Evolutionary conservation across 805 yeast species (phyloP).

Genomic region (Lachancea mirantina): DNA sequence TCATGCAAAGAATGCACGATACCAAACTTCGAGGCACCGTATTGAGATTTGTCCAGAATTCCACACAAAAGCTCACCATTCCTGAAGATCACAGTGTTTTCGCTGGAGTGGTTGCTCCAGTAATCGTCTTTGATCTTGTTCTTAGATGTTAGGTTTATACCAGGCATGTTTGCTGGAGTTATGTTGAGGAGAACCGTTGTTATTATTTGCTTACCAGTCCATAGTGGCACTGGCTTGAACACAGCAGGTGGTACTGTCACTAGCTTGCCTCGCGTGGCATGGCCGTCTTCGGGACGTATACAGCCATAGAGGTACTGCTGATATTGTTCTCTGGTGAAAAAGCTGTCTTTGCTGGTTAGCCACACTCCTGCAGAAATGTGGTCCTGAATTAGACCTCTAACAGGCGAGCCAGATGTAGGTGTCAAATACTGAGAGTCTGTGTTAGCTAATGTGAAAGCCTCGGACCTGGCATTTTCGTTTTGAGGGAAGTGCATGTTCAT

Average conservation of each 20-base stretch:
- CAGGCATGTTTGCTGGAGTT: conserved; percentile 82
- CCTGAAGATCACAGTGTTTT: conserved; percentile 77
- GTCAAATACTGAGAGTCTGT: conserved; percentile 97
- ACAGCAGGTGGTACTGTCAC: conserved; percentile 86
- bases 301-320: conserved; percentile 93
- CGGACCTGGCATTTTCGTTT: conserved; percentile 94
- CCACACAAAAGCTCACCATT: conserved; percentile 88
- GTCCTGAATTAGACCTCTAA: conserved; percentile 98
- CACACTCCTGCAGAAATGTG: conserved; percentile 98
- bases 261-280: conserved; percentile 62
- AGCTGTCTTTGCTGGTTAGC: conserved; percentile 89
- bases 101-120: conserved; percentile 83
- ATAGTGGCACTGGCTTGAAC: conserved; percentile 76
- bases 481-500: conserved; percentile 99
- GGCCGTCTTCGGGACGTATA: conserved; percentile 96
- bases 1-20: conserved; percentile 94
- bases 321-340: conserved; percentile 84
- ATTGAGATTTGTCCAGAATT: conserved; percentile 94
- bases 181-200: conserved; percentile 86
- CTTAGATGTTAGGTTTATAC: conserved; percentile 73
- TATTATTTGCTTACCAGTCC: conserved; percentile 98
- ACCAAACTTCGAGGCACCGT: conserved; percentile 97
- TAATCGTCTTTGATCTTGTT: conserved; percentile 91
- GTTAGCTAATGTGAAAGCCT: conserved; percentile 89
- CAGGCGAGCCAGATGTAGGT: conserved; percentile 97